phyloP scores from a whole-genome alignment of 2,329 filamentous ascomycete genomes.

The Stemphylium lycopersici region DNA sequence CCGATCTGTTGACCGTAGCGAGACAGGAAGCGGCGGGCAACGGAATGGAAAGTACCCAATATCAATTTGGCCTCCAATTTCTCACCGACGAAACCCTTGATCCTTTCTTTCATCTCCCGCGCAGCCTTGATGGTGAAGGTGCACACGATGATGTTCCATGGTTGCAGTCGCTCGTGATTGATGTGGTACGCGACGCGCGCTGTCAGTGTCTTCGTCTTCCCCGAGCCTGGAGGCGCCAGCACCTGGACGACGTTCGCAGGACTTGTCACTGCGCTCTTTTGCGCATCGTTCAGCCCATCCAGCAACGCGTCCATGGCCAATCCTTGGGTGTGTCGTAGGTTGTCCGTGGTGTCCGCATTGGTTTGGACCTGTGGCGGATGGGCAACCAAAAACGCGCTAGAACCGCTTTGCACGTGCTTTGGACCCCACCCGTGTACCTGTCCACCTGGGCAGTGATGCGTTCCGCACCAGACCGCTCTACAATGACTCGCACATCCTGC shows the following conservation, averaged over 20 bases:
- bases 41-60: constrained; percentile 93
- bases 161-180: constrained; percentile 71
- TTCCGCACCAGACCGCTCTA: neutral
- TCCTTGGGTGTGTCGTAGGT: constrained; percentile 13
- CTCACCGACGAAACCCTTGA: constrained; percentile 79
- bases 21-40: constrained; percentile 82
- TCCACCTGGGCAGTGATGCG: too few species aligned
- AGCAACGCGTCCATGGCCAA: constrained; percentile 61
- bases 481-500: neutral
- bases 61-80: constrained; percentile 77
- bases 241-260: constrained; percentile 65
- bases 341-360: neutral
- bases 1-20: constrained; percentile 86
- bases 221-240: constrained; percentile 70
- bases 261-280: constrained; percentile 69
- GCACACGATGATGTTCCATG: constrained; percentile 89
- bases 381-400: constrained; percentile 12
- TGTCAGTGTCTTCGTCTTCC: constrained; percentile 95
- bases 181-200: constrained; percentile 91
- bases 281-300: constrained; percentile 67
- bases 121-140: constrained; percentile 98
- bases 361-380: neutral
- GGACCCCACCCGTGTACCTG: neutral
- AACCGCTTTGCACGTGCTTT: constrained; percentile 7
- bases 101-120: constrained; percentile 88